Conservation (phyloP, 805 yeast species). For the Saccharomycopsis fibuligera region DNA sequence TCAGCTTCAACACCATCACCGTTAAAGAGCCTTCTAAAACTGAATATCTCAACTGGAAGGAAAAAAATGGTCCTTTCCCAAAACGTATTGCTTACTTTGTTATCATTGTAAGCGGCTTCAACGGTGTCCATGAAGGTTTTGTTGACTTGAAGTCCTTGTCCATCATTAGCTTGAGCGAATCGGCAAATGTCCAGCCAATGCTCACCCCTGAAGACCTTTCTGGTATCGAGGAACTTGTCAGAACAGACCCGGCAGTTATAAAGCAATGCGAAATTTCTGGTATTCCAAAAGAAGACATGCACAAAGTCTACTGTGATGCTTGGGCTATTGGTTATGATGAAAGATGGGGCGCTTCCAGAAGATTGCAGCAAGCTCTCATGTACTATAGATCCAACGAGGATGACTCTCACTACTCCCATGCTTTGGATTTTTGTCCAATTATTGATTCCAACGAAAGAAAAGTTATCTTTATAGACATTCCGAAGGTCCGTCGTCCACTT, state of each 20-base stretch:
- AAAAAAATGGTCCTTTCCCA: constrained; percentile 52
- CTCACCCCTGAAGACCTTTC: constrained; percentile 64
- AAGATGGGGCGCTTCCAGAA: constrained; percentile 70
- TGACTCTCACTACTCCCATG: constrained; percentile 62
- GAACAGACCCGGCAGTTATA: constrained; percentile 65
- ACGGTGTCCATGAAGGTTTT: constrained; percentile 66
- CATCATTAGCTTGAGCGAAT: constrained; percentile 41
- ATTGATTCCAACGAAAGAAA: constrained; percentile 65
- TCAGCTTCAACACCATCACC: constrained; percentile 63
- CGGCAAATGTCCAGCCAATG: constrained; percentile 67
- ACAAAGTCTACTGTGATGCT: constrained; percentile 56
- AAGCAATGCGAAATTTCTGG: constrained; percentile 70
- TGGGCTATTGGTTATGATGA: constrained; percentile 70
- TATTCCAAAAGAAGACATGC: constrained; percentile 43
- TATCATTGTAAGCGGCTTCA: constrained; percentile 47
- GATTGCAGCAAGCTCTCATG: constrained; percentile 77
- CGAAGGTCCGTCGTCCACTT: constrained; percentile 65
- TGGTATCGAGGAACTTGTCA: constrained; percentile 55
- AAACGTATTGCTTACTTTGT: constrained; percentile 66
- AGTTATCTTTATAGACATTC: constrained; percentile 70
- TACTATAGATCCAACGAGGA: constrained; percentile 72
- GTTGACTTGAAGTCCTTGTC: constrained; percentile 48
- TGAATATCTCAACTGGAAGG: constrained; percentile 61
- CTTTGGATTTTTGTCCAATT: constrained; percentile 77
- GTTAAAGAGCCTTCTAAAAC: constrained; percentile 65